Evolutionary conservation across 352 stramenopile genomes (phyloP), one percentile per base, ranked within the genome.

Genomic region (Aphanomyces invadans): DNA sequence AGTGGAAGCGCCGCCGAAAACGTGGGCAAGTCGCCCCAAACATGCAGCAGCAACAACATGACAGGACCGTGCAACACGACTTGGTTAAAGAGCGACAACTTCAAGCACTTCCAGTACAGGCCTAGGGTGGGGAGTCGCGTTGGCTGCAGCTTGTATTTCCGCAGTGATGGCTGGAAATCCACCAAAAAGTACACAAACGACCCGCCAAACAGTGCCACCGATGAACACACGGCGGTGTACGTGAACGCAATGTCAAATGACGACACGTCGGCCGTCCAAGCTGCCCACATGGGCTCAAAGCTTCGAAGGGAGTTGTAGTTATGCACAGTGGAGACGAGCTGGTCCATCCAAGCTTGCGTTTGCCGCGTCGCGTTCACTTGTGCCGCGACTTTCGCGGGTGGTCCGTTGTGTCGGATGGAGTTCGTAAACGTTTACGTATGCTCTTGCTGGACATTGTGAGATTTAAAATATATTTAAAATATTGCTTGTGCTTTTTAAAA

Each of bases 61-160:
- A 67, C 23, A 7, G 38, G 19, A n/a, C 25, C 48, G 26, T 67
- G 60, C 2, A 67, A 12, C 9, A 67, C 15, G 3, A 57, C 28
- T 39, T 67, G 60, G 32, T 67, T 67, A 5, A 38, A 4, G 10
- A 67, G 17, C 0, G 60, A 23, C 5, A 67, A 44, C 42, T 67
- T 67, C 17, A 67, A 28, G 49, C 60, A 67, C 7, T 51, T 49
- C 33, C 26, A 31, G 49, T 67, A 67, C n/a, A 57, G 28, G 17
- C 15, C 60, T n/a, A 67, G 10, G 0, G 60, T 67, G 19, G 60
- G 60, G 19, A 51, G 26, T 11, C 26, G 17, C 21, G 60, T 67
- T 3, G 60, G 60, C 32, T 67, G 60, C 19, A 67, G 28, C 49
- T 67, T 67, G 60, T 67, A 67, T 26, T 57, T 55, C 23, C 39